Conservation (phyloP, 225 moss, liverwort and hornwort genomes). For the Rhytidiadelphus loreus region DNA sequence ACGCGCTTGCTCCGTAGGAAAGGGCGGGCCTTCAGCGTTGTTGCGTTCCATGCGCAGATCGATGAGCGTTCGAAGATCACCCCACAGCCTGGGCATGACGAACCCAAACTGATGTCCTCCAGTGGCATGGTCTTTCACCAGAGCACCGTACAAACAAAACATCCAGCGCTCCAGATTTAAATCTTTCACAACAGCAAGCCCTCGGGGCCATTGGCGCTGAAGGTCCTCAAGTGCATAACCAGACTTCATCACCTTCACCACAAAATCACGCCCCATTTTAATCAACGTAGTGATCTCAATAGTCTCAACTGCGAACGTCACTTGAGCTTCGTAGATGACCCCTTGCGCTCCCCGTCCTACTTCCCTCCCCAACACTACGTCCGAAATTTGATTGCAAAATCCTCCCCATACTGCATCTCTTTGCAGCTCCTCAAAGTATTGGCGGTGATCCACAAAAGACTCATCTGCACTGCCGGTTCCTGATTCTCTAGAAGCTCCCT, state of each 20-base stretch:
- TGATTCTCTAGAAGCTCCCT: too few species aligned
- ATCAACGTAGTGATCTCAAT: rapidly evolving
- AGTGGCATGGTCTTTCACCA: background rate
- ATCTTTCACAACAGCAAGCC: background rate
- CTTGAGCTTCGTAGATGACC: background rate
- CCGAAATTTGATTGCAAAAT: rapidly evolving
- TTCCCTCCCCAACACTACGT: background rate
- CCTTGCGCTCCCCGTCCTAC: too few species aligned
- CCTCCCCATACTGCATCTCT: background rate
- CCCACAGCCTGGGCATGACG: rapidly evolving
- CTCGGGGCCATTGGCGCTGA: background rate
- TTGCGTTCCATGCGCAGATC: background rate
- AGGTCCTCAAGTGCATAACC: background rate
- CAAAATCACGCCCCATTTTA: rapidly evolving
- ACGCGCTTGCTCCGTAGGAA: background rate
- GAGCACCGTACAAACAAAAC: rapidly evolving
- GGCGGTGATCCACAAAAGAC: background rate
- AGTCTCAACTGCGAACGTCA: background rate
- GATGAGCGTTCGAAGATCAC: background rate
- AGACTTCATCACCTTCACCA: background rate
- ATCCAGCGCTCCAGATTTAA: rapidly evolving
- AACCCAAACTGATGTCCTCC: background rate
- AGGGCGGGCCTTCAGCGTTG: background rate
- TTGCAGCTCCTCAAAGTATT: background rate
- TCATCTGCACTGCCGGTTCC: background rate